These are phyloP conservation scores for Achaetomium macrosporum DNA, from an alignment of 2,329 filamentous ascomycete species.

Conservation along the genomic window DNA sequence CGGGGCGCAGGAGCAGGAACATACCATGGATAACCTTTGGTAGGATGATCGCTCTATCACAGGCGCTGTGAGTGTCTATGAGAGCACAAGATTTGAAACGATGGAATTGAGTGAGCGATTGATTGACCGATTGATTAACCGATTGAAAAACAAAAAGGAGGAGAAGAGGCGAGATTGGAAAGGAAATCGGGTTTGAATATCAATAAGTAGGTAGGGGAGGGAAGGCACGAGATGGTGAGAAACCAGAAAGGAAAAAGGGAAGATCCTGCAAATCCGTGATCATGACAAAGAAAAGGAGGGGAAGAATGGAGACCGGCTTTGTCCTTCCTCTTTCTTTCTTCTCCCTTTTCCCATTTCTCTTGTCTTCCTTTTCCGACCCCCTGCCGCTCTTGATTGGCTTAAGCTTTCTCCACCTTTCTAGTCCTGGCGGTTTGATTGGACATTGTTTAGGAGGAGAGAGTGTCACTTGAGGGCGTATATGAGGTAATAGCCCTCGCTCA, in stretches of 20 bases:
- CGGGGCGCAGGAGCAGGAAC: no score
- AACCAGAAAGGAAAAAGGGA: constrained; percentile 5
- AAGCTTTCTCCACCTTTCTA: neutral
- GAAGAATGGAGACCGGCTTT: constrained; percentile 15
- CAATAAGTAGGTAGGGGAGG: neutral
- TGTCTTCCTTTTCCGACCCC: constrained; percentile 8
- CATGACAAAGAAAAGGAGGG: constrained; percentile 14
- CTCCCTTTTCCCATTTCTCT: constrained; percentile 12
- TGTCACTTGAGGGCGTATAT: neutral
- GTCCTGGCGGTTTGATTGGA: neutral
- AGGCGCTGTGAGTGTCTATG: no score
- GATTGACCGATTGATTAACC: no score
- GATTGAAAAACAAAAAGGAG: neutral
- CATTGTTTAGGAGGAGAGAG: neutral
- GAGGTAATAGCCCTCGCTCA: neutral
- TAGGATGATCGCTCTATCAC: no score
- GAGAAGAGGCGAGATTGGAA: neutral
- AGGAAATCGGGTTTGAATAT: neutral
- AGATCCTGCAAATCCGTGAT: neutral
- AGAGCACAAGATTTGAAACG: no score
- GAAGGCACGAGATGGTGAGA: neutral
- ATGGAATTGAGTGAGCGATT: no score
- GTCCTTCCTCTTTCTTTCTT: constrained; percentile 9
- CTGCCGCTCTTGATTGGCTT: neutral
- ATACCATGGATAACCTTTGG: no score